Evolutionary conservation across 768 basidiomycete species (phyloP).

Genomic region (Daedalea quercina): DNA sequence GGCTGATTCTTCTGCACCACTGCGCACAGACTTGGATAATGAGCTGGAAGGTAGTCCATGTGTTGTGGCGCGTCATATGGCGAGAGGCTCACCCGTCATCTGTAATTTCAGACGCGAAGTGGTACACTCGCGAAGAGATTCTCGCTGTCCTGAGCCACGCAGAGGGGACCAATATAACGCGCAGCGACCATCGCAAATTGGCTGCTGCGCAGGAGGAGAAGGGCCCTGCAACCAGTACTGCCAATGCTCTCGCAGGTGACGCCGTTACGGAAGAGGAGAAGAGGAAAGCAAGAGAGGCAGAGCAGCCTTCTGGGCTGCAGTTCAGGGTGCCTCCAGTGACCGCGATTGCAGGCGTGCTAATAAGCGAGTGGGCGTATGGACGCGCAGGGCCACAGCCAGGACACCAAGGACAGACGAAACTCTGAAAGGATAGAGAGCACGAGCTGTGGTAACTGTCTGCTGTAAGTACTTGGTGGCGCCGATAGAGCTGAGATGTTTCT

Average conservation of each 20-base stretch:
- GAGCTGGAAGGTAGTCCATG: conserved; percentile 74
- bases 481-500: too few species aligned
- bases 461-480: too few species aligned
- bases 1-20: conserved; percentile 64
- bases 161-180: conserved; percentile 41
- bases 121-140: conserved; percentile 81
- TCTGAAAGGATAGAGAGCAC: too few species aligned
- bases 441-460: too few species aligned
- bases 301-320: conserved; percentile 23
- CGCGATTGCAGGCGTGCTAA: conserved; percentile 85
- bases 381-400: conserved; percentile 28
- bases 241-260: neutral
- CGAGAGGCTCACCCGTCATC: neutral
- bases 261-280: neutral
- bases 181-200: conserved; percentile 45
- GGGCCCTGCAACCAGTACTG: neutral
- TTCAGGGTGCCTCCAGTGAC: conserved; percentile 70
- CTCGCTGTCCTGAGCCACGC: conserved; percentile 52
- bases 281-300: neutral
- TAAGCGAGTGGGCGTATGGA: conserved; percentile 73
- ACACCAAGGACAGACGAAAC: too few species aligned
- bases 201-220: conserved; percentile 21
- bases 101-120: conserved; percentile 78
- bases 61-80: neutral
- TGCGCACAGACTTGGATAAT: conserved; percentile 87